Base-by-base conservation (phyloP, 1,139 yeast genomes). In the Pichia sp. region DNA sequence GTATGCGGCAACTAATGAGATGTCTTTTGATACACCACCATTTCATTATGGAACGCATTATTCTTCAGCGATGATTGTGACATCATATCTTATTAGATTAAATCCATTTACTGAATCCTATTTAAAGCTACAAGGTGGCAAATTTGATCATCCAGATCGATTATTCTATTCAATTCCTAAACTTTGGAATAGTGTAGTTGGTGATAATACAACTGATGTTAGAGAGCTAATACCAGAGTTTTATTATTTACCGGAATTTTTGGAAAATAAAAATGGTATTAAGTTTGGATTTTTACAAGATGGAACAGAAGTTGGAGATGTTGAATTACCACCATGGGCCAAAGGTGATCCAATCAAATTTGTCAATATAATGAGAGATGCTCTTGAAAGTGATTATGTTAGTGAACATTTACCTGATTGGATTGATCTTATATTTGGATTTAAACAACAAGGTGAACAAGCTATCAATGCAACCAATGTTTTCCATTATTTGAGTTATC, bases 21-120 rank as follows among this genome's bases (percentile, higher is more conserved):
- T 70, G 25, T 53, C 58, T 2, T 53, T 53, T 1, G 54, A 56
- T 20, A 58, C 72, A 0, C 86, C 88, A 0, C 83, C 95, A 0
- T 85, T 85, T 60, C 95, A 85, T 58, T 85, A 85, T 55, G 96
- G 96, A 3, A 85, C 96, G 0, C 96, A 85, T 59, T 85, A 85
- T 57, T 84, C 95, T 0, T 84, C 94, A 0, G 94, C 95, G 0
- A 85, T 85, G 96, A 84, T 85, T 53, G 95, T 84, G 2, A 72
- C 93, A 0, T 80, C 91, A 0, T 85, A 73, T 51, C 60, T 85
- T 48, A 84, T 85, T 32, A 67, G 96, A 38, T 53, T 84, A 26
- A 74, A 78, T 47, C 96, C 96, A 0, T 83, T 78, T 58, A 89
- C 82, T 2, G 84, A 82, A 43, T 80, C 93, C 0, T 85, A 82